These are phyloP conservation scores for Aspergillus nanangensis DNA, from an alignment of 495 filamentous ascomycete species.

Conservation along the genomic window DNA sequence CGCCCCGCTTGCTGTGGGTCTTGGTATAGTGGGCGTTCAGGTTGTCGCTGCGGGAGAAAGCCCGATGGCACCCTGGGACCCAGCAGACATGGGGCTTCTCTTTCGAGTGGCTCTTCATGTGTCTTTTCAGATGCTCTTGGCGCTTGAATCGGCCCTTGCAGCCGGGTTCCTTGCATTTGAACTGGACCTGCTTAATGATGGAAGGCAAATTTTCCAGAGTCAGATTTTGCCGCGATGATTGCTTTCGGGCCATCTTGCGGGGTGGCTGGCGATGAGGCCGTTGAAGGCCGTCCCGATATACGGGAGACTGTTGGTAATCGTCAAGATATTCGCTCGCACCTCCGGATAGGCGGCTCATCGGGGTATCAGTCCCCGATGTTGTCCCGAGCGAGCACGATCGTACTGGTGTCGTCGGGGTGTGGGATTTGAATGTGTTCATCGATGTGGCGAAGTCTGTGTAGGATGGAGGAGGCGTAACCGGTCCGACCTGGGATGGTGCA, in stretches of 20 bases:
- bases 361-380: slow-evolving; percentile 34
- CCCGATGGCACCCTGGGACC: slow-evolving; percentile 41
- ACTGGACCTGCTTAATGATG: slow-evolving; percentile 42
- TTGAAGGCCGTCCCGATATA: slow-evolving; percentile 29
- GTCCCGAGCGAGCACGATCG: slow-evolving; percentile 39
- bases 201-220: slow-evolving; percentile 37
- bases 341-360: slow-evolving; percentile 35
- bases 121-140: slow-evolving; percentile 62
- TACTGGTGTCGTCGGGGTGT: slow-evolving; percentile 38
- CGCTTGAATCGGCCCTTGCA: slow-evolving; percentile 54
- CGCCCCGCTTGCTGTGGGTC: slow-evolving; percentile 46
- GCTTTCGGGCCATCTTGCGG: slow-evolving; percentile 34
- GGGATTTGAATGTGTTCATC: slow-evolving; percentile 32
- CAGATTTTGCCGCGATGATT: slow-evolving; percentile 34
- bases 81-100: slow-evolving; percentile 50
- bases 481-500: slow-evolving; percentile 32
- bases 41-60: slow-evolving; percentile 45
- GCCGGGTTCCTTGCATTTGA: slow-evolving; percentile 43
- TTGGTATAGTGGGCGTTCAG: slow-evolving; percentile 47
- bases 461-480: slow-evolving; percentile 38
- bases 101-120: slow-evolving; percentile 55
- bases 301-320: slow-evolving; percentile 35
- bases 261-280: slow-evolving; percentile 32
- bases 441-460: slow-evolving; percentile 39
- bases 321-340: slow-evolving; percentile 35